A percentile compares a stretch with the other conserved stretches of the same genome.
Evolutionary conservation across 108 stramenopile species (phyloP).

Genomic region (Discostella stelligeroides): DNA sequence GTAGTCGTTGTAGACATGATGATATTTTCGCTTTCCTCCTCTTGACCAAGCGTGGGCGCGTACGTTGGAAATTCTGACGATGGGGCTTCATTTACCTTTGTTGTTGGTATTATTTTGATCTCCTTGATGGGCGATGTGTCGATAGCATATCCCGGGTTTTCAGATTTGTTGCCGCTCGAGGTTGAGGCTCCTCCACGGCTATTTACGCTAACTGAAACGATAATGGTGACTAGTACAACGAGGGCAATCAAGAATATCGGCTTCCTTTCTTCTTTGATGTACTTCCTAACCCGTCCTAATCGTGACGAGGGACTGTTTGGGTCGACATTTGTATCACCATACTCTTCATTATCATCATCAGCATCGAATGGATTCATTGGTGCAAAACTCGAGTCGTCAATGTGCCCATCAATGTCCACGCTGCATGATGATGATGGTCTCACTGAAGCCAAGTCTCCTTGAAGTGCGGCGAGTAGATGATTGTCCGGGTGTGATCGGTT

Average conservation of each 20-base stretch:
- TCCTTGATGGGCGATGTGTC: not conserved
- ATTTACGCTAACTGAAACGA: constrained; percentile 22
- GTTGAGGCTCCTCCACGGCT: not conserved
- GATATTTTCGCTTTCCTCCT: not conserved
- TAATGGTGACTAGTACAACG: constrained; percentile 24
- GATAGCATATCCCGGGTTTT: not conserved
- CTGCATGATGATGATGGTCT: not conserved
- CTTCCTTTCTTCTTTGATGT: constrained; percentile 30
- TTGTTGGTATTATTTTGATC: not conserved
- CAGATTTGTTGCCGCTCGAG: not conserved
- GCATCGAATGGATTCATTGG: constrained; percentile 43
- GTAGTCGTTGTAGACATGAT: not conserved
- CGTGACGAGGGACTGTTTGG: not conserved
- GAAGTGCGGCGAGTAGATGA: constrained; percentile 15
- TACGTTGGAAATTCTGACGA: not conserved
- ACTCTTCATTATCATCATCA: constrained; percentile 3
- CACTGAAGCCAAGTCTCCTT: not conserved
- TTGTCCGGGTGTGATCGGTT: constrained; percentile 18
- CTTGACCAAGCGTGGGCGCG: not conserved
- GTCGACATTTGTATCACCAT: not conserved
- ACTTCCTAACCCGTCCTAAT: constrained; percentile 1
- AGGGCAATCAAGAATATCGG: constrained; percentile 23
- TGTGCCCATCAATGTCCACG: constrained; percentile 7
- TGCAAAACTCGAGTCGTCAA: constrained; percentile 41
- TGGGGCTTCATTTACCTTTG: not conserved